A percentile compares a stretch with the other conserved stretches of the same genome.
Conservation (phyloP, 768 basidiomycete genomes). For the Cytidiella melzeri region DNA sequence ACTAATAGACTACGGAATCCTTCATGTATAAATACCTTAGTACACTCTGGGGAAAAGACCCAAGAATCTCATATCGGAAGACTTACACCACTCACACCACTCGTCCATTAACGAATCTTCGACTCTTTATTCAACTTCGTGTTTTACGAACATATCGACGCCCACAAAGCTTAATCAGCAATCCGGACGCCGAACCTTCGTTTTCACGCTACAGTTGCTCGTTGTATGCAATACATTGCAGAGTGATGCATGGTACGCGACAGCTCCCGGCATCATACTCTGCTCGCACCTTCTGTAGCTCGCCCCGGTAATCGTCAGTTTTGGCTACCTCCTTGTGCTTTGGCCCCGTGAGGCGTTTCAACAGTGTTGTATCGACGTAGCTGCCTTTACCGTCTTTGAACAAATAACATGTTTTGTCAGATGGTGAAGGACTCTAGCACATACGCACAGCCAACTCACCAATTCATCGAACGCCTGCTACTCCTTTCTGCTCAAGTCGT, state of each 20-base stretch:
- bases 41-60: too few relatives aligned
- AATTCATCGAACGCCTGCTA: slow-evolving; percentile 37
- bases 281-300: neutral
- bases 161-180: too few relatives aligned
- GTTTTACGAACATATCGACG: too few relatives aligned
- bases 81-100: too few relatives aligned
- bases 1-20: too few relatives aligned
- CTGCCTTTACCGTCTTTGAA: slow-evolving; percentile 4
- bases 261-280: slow-evolving; percentile 40
- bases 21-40: too few relatives aligned
- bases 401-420: neutral
- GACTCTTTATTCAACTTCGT: too few relatives aligned
- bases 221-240: slow-evolving; percentile 42
- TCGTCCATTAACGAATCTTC: too few relatives aligned
- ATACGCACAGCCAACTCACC: slow-evolving; percentile 24
- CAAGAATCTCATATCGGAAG: too few relatives aligned
- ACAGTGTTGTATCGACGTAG: slow-evolving; percentile 3
- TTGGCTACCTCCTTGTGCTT: neutral
- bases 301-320: neutral
- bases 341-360: neutral
- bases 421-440: neutral
- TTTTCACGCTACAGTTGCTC: too few relatives aligned
- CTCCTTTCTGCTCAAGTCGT: slow-evolving; percentile 35
- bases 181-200: too few relatives aligned
- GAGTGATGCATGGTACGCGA: slow-evolving; percentile 41